phyloP scores from a whole-genome alignment of 2,329 filamentous ascomycete species.

The Aspergillus amoenus region DNA sequence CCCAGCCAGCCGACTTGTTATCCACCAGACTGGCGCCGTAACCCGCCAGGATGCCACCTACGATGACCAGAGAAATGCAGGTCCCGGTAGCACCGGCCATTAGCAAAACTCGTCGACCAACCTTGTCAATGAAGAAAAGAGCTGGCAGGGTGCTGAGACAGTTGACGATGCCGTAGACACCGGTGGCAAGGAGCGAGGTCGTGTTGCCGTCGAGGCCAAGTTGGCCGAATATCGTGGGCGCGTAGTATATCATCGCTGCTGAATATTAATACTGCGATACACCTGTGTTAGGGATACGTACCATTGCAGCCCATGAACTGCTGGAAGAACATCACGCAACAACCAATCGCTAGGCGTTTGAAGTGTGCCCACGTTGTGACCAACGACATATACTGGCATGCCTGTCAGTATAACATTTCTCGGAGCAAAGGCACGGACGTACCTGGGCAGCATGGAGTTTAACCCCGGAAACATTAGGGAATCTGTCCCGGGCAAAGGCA shows the following conservation, averaged over 20 bases:
- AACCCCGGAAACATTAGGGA: conserved; percentile 28
- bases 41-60: conserved; percentile 26
- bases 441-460: conserved; percentile 35
- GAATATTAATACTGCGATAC: background rate
- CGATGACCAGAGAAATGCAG: conserved; percentile 32
- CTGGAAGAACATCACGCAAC: conserved; percentile 43
- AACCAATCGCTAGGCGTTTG: conserved; percentile 40
- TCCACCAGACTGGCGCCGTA: conserved; percentile 29
- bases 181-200: conserved; percentile 23
- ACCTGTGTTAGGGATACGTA: conserved; percentile 3
- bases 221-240: conserved; percentile 47
- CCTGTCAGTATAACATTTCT: too few species aligned
- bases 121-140: conserved; percentile 36
- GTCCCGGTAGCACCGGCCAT: conserved; percentile 38
- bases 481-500: conserved; percentile 31
- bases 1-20: conserved; percentile 36
- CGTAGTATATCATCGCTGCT: conserved; percentile 50
- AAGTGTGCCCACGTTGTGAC: conserved; percentile 37
- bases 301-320: conserved; percentile 51
- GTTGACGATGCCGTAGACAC: conserved; percentile 42
- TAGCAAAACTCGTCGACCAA: conserved; percentile 34
- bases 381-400: conserved; percentile 31
- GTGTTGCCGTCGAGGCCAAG: conserved; percentile 43
- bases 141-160: conserved; percentile 35
- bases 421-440: background rate